Base-by-base conservation (phyloP, 106 monocot species). In the Triglochin maritima region DNA sequence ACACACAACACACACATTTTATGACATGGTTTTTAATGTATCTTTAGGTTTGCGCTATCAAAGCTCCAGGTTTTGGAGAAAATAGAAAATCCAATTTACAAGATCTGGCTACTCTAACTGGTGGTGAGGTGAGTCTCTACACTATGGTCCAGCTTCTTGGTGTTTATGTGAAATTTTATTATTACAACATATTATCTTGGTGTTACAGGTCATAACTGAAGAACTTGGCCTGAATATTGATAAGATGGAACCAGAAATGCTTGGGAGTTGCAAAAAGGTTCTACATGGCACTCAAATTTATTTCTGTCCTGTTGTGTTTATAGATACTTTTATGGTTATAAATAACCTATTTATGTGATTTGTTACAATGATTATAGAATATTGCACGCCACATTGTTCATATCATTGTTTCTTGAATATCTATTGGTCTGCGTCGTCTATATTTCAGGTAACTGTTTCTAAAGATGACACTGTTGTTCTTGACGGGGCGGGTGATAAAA, bases 401-500 rank as follows among this genome's bases (percentile, higher is more conserved):
- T 12, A 55, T 55, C 10, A 55, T 55, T 55, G 55, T n/a, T 55
- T 55, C 14, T 12, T n/a, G 3, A 55, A n/a, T 55, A 9, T 55
- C 55, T 55, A 3, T n/a, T 55, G 3, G 11, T 55, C 13, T 6
- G 55, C 13, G 2, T 55, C 16, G 8, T 17, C 3, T 5, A 10
- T 3, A 46, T 59, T 81, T 42, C 79, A 84, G 84, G 81, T 77
- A 13, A 94, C 93, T 9, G 71, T 94, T 45, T 89, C 93, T 47
- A 89, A 94, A 77, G 93, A 94, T 70, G 86, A 94, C 69, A 89
- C 89, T 56, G 84, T 94, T 57, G 65, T 94, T 73, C 93, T 94
- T 78, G 86, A 86, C 77, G 86, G 93, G 42, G 79, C 80, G 62
- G 86, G 89, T 59, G 86, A 84, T 69, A 89, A 94, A 74, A 89